Conservation (phyloP, 257 asterid genomes). For the Cynanchum wilfordii region DNA sequence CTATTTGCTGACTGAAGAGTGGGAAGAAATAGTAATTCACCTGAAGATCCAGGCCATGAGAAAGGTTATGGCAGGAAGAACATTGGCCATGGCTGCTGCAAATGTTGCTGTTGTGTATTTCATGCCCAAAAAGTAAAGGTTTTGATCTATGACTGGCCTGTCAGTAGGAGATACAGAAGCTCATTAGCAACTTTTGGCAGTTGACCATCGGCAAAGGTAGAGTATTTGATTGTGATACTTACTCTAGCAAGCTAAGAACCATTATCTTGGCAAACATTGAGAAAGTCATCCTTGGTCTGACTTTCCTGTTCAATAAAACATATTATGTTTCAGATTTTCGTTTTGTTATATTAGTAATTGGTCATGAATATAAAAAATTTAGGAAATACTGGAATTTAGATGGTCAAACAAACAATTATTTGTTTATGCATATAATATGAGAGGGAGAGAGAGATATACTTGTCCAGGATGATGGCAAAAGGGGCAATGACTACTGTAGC, state of each 20-base stretch:
- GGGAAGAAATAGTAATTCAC: constrained; percentile 22
- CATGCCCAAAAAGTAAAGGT: constrained; percentile 88
- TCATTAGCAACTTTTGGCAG: constrained; percentile 4
- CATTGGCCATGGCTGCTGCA: constrained; percentile 96
- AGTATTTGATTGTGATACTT: constrained; percentile 25
- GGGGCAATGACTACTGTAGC: constrained; percentile 79
- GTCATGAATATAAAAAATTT: neutral
- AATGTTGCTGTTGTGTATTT: constrained; percentile 93
- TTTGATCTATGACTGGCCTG: constrained; percentile 96
- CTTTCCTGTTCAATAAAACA: constrained; percentile 49
- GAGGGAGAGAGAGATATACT: constrained; percentile 25
- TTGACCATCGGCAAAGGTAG: neutral
- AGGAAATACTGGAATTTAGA: neutral
- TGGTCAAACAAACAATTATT: neutral
- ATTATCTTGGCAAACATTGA: constrained; percentile 54
- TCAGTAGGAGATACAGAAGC: constrained; percentile 6
- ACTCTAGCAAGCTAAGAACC: constrained; percentile 72
- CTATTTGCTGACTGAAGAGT: neutral
- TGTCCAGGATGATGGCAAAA: constrained; percentile 75
- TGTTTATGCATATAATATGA: neutral
- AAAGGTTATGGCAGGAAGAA: constrained; percentile 93
- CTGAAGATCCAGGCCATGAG: constrained; percentile 81
- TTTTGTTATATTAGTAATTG: neutral
- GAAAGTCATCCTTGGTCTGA: constrained; percentile 80
- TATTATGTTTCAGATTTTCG: neutral